Percentiles rank a stretch among this genome's conserved stretches.
Conservation (phyloP, 1,139 yeast genomes). For the Yamadazyma songkhlaensis region DNA sequence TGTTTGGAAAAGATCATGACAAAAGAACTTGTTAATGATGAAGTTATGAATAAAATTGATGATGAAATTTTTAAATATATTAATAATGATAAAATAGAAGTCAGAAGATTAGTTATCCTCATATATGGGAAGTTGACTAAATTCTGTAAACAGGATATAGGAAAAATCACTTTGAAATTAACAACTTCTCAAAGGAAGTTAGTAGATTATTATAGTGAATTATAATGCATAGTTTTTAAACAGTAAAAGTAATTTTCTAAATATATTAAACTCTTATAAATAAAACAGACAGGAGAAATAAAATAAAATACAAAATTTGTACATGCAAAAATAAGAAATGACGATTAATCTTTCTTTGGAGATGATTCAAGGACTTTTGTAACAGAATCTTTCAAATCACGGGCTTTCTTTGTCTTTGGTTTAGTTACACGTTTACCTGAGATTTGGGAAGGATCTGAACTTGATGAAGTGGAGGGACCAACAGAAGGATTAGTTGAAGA, state of each 20-base stretch:
- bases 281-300: slow-evolving; percentile 4
- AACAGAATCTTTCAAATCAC: slow-evolving; percentile 3
- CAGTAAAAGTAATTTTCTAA: not conserved
- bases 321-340: not conserved
- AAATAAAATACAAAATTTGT: slow-evolving; percentile 2
- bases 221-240: not conserved
- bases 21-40: slow-evolving; percentile 1
- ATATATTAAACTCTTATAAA: slow-evolving; percentile 1
- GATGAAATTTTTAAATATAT: slow-evolving; percentile 24
- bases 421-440: slow-evolving; percentile 2
- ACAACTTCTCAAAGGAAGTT: slow-evolving; percentile 14
- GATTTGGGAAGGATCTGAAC: slow-evolving; percentile 3
- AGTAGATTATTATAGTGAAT: slow-evolving; percentile 12
- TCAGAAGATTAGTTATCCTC: slow-evolving; percentile 39
- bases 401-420: slow-evolving; percentile 1
- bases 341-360: not conserved
- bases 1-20: slow-evolving; percentile 6
- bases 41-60: slow-evolving; percentile 22
- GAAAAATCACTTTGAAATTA: slow-evolving; percentile 2
- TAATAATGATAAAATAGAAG: slow-evolving; percentile 31
- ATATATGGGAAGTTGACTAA: slow-evolving; percentile 36
- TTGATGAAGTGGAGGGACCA: too few species aligned
- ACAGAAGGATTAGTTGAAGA: too few species aligned
- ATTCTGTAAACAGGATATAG: slow-evolving; percentile 7
- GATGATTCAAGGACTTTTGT: not conserved